These are phyloP conservation scores for Saccharomycopsis selenospora DNA, from an alignment of 805 yeast genomes.

Conservation along the genomic window DNA sequence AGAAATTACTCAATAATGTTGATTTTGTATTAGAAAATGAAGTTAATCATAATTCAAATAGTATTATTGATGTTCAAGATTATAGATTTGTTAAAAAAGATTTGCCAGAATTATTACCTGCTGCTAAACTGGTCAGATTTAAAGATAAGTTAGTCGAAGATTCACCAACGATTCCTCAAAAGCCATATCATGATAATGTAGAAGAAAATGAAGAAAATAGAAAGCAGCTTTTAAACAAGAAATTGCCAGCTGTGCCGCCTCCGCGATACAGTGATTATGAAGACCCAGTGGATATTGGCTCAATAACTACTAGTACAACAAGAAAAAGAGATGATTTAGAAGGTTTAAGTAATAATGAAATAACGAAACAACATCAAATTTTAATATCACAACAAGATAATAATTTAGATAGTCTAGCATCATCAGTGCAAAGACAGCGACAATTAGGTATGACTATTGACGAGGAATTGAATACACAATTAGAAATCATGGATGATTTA, in stretches of 20 bases:
- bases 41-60: not conserved
- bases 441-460: conserved; percentile 41
- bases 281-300: not conserved
- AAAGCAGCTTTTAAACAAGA: not conserved
- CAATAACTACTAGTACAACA: not conserved
- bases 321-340: not conserved
- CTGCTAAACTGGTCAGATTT: conserved; percentile 18
- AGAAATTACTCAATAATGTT: conserved; percentile 12
- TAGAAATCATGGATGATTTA: conserved; percentile 42
- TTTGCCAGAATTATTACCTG: conserved; percentile 14
- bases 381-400: conserved; percentile 41
- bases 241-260: conserved; percentile 2
- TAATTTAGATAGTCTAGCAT: conserved; percentile 34
- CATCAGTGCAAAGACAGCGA: conserved; percentile 38
- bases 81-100: conserved; percentile 10
- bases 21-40: conserved; percentile 19
- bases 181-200: conserved; percentile 4
- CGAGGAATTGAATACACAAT: conserved; percentile 41
- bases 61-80: conserved; percentile 6
- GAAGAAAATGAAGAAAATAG: not conserved
- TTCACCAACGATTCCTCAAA: conserved; percentile 3
- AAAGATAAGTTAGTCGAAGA: conserved; percentile 19
- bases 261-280: conserved; percentile 21
- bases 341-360: conserved; percentile 28
- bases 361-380: conserved; percentile 40